Evolutionary conservation across 805 yeast species (phyloP).

Genomic region (Yarrowia divulgata): DNA sequence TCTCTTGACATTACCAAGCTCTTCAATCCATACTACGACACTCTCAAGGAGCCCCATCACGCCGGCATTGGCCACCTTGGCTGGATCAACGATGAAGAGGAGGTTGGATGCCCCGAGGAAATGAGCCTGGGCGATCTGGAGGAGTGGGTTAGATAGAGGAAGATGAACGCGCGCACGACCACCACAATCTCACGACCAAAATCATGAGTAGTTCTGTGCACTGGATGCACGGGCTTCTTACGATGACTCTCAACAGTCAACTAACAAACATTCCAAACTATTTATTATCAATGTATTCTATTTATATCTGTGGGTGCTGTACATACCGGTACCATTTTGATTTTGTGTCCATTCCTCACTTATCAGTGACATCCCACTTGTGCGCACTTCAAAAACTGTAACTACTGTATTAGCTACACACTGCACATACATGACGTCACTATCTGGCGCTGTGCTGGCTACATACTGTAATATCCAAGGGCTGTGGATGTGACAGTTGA

Average conservation of each 20-base stretch:
- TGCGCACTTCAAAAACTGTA: not conserved
- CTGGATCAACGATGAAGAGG: conserved; percentile 37
- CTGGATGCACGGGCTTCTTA: conserved; percentile 15
- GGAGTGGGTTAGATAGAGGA: conserved; percentile 22
- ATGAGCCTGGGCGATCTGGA: conserved; percentile 31
- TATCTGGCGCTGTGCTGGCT: not conserved
- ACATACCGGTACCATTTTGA: not conserved
- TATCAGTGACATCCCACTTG: not conserved
- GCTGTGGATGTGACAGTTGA: not conserved
- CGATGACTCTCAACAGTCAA: conserved; percentile 26
- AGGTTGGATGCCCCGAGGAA: conserved; percentile 37
- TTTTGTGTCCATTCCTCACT: not conserved
- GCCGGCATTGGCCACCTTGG: conserved; percentile 18
- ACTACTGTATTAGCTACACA: not conserved
- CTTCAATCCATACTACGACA: conserved; percentile 33
- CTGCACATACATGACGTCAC: conserved; percentile 13
- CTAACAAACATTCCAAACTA: conserved; percentile 24
- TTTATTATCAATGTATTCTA: conserved; percentile 36
- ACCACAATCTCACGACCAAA: conserved; percentile 8
- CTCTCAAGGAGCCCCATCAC: conserved; percentile 17
- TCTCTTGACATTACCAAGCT: conserved; percentile 31
- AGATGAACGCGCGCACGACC: not conserved
- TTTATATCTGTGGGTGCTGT: conserved; percentile 4
- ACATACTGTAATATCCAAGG: no score
- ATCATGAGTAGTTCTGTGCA: conserved; percentile 5